Percentiles rank a stretch among this genome's conserved stretches.
Conservation (phyloP, 2,329 filamentous ascomycete species). For the Acrocalymma vagum region DNA sequence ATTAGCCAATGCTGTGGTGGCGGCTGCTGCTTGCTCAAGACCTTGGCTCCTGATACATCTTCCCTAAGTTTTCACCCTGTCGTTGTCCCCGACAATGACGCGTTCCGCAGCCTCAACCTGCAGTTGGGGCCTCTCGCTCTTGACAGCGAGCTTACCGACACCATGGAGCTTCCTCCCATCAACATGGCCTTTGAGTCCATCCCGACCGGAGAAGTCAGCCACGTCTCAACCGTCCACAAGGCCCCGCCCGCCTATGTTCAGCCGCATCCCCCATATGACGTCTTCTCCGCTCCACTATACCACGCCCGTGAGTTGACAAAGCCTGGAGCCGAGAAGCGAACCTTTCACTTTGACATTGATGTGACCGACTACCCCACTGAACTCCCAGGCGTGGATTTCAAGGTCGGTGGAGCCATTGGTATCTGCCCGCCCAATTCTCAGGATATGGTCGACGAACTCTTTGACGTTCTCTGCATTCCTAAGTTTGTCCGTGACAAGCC, state of each 20-base stretch:
- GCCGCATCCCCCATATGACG: constrained; percentile 91
- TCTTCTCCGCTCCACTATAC: constrained; percentile 89
- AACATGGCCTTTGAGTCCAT: constrained; percentile 75
- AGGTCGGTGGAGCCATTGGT: constrained; percentile 94
- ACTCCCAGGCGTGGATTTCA: constrained; percentile 87
- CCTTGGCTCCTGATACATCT: constrained; percentile 57
- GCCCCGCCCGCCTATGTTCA: constrained; percentile 91
- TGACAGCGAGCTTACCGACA: constrained; percentile 73
- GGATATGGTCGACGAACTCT: constrained; percentile 79
- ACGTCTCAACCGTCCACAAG: constrained; percentile 54
- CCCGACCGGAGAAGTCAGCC: constrained; percentile 50
- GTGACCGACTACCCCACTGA: constrained; percentile 93
- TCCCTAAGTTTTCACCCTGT: constrained; percentile 57
- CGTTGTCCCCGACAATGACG: constrained; percentile 77
- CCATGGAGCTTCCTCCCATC: constrained; percentile 77
- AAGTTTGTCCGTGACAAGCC: constrained; percentile 85
- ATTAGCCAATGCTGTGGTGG: constrained; percentile 71
- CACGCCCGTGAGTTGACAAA: constrained; percentile 86
- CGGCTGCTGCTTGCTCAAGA: constrained; percentile 69
- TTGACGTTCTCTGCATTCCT: constrained; percentile 83
- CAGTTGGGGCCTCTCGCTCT: constrained; percentile 77
- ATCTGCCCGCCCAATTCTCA: constrained; percentile 88
- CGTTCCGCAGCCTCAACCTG: constrained; percentile 81
- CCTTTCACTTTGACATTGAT: constrained; percentile 96
- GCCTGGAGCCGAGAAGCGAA: constrained; percentile 91